Conservation (phyloP, 768 basidiomycete species). For the Mycena kentingensis region DNA sequence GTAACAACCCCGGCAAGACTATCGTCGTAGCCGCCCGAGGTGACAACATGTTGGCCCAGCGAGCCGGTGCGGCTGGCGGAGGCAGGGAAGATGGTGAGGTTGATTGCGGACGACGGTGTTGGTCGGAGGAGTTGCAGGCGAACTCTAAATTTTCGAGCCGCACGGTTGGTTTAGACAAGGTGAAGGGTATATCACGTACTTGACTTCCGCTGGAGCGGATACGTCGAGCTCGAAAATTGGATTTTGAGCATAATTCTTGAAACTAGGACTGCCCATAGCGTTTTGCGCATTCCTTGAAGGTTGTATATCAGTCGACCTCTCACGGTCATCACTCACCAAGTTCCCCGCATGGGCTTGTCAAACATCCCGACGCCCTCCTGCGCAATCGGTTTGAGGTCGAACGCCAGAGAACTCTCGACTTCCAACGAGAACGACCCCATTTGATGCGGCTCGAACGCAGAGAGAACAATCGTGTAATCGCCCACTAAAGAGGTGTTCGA, state of each 20-base stretch:
- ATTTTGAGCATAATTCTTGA: conserved; percentile 63
- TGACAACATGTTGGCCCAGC: conserved; percentile 49
- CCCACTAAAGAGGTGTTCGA: conserved; percentile 43
- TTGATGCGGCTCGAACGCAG: conserved; percentile 77
- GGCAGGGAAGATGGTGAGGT: conserved; percentile 59
- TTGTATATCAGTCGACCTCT: not conserved
- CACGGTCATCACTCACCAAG: conserved; percentile 56
- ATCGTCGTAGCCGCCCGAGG: conserved; percentile 83
- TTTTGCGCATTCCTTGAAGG: conserved; percentile 46
- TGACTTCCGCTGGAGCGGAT: conserved; percentile 53
- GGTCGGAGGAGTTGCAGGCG: conserved; percentile 64
- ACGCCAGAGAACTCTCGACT: conserved; percentile 59
- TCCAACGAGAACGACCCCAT: conserved; percentile 66
- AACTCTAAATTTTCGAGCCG: conserved; percentile 54
- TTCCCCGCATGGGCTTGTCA: conserved; percentile 61
- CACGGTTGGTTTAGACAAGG: not conserved
- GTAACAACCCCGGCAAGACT: conserved; percentile 71
- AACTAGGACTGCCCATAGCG: conserved; percentile 72
- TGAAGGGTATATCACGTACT: conserved; percentile 42
- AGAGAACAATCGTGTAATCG: conserved; percentile 81
- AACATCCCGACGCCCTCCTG: conserved; percentile 95
- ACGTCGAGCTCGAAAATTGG: conserved; percentile 68
- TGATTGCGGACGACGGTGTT: conserved; percentile 49
- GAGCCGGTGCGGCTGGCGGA: conserved; percentile 26
- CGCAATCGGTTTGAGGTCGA: conserved; percentile 67